phyloP scores from a whole-genome alignment of 1,284 basidiomycete genomes.

The Trametes polyzona region DNA sequence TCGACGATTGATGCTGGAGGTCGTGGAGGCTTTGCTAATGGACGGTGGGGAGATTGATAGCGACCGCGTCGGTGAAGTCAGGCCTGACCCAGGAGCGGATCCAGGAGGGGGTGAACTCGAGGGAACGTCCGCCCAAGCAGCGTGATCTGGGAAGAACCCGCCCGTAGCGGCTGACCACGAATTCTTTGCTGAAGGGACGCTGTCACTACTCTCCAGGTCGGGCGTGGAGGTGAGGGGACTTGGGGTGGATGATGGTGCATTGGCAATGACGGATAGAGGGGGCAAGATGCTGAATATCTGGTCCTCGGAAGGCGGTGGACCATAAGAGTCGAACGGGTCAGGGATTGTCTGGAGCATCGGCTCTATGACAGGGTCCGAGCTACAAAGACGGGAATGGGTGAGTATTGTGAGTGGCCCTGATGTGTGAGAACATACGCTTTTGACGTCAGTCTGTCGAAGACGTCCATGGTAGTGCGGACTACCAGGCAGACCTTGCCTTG shows the following conservation, averaged over 20 bases:
- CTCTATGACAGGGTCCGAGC: constrained; percentile 89
- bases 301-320: constrained; percentile 84
- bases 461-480: constrained; percentile 80
- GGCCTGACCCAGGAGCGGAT: constrained; percentile 29
- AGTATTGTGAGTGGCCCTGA: not conserved
- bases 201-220: constrained; percentile 41
- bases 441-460: constrained; percentile 83
- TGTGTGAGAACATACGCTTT: constrained; percentile 69
- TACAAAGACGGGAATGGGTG: constrained; percentile 33
- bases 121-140: constrained; percentile 41
- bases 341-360: constrained; percentile 88
- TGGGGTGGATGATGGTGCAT: constrained; percentile 46
- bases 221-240: constrained; percentile 46
- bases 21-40: constrained; percentile 49
- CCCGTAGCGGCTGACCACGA: constrained; percentile 35
- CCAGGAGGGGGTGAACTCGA: constrained; percentile 37
- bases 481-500: constrained; percentile 81
- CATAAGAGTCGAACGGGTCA: constrained; percentile 93
- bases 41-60: constrained; percentile 40
- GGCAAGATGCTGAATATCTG: constrained; percentile 93
- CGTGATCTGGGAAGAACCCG: constrained; percentile 37
- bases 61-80: constrained; percentile 43
- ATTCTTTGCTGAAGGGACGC: constrained; percentile 31
- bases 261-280: constrained; percentile 77
- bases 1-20: constrained; percentile 44